A percentile compares a stretch with the other conserved stretches of the same genome.
Evolutionary conservation across 768 basidiomycete species (phyloP).

Genomic region (Termitomyces sp.): DNA sequence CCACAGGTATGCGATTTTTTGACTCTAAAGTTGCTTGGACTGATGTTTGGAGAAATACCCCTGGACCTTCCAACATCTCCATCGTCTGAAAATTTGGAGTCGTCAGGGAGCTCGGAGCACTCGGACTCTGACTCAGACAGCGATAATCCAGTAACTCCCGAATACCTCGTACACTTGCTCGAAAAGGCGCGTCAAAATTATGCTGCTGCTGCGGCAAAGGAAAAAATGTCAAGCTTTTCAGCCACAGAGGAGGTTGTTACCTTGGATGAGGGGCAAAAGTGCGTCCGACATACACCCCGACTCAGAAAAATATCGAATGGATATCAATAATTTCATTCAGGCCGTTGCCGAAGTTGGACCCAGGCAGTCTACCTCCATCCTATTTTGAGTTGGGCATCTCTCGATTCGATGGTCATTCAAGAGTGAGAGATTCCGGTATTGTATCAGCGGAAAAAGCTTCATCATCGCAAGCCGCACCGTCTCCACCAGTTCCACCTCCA

Average conservation of each 20-base stretch:
- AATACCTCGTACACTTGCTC: conserved; percentile 58
- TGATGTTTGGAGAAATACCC: conserved; percentile 1
- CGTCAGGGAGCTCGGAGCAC: conserved; percentile 26
- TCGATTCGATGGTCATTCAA: conserved; percentile 36
- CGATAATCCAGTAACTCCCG: conserved; percentile 45
- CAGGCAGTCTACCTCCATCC: conserved; percentile 54
- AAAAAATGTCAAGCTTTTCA: conserved; percentile 13
- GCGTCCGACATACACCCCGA: conserved; percentile 9
- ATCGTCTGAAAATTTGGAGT: conserved; percentile 22
- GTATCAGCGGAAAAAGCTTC: conserved; percentile 46
- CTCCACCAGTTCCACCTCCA: conserved; percentile 57
- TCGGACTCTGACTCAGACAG: conserved; percentile 37
- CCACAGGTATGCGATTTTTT: conserved; percentile 22
- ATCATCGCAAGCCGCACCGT: conserved; percentile 43
- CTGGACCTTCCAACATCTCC: conserved; percentile 9
- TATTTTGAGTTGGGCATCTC: conserved; percentile 54
- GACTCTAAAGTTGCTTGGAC: too few relatives aligned
- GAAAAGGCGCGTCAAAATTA: conserved; percentile 55
- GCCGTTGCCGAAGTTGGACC: conserved; percentile 58
- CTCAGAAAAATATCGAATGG: not conserved
- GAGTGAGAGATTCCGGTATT: conserved; percentile 57
- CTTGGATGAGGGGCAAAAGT: conserved; percentile 35
- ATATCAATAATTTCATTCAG: conserved; percentile 22
- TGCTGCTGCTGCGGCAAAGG: conserved; percentile 24
- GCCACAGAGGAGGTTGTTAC: conserved; percentile 45